phyloP scores from a whole-genome alignment of 495 filamentous ascomycete genomes.

The Penicillium cataractarum region DNA sequence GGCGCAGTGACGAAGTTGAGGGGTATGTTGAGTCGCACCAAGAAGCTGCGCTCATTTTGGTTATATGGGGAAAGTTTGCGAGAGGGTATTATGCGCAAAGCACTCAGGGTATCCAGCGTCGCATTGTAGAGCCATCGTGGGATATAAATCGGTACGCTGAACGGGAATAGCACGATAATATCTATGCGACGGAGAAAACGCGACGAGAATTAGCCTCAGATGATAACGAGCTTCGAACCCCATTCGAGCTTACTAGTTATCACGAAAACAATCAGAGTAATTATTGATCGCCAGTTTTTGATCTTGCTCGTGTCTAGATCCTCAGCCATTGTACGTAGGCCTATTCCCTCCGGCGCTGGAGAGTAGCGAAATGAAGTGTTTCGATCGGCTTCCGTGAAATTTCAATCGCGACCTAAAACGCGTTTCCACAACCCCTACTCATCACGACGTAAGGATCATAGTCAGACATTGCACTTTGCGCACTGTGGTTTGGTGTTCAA shows the following conservation, averaged over 20 bases:
- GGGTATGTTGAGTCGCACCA: conserved; percentile 55
- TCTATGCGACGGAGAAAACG: conserved; percentile 34
- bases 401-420: neutral
- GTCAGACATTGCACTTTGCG: neutral
- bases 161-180: conserved; percentile 66
- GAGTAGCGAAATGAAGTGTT: neutral
- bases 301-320: conserved; percentile 55
- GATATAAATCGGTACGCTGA: conserved; percentile 59
- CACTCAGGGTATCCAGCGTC: conserved; percentile 43
- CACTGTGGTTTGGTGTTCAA: neutral
- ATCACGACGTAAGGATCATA: neutral
- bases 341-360: neutral
- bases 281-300: conserved; percentile 61
- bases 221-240: neutral
- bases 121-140: conserved; percentile 51
- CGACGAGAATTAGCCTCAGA: conserved; percentile 8
- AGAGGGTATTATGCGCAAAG: conserved; percentile 53
- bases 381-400: neutral
- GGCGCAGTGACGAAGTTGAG: conserved; percentile 70
- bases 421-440: neutral
- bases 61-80: conserved; percentile 26
- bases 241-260: conserved; percentile 56
- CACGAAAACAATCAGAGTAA: conserved; percentile 66
- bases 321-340: conserved; percentile 40
- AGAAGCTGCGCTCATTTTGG: conserved; percentile 17